Evolutionary conservation across 371 early-diverging fungal genomes (phyloP).

Genomic region (Syncephalastrum racemosum): DNA sequence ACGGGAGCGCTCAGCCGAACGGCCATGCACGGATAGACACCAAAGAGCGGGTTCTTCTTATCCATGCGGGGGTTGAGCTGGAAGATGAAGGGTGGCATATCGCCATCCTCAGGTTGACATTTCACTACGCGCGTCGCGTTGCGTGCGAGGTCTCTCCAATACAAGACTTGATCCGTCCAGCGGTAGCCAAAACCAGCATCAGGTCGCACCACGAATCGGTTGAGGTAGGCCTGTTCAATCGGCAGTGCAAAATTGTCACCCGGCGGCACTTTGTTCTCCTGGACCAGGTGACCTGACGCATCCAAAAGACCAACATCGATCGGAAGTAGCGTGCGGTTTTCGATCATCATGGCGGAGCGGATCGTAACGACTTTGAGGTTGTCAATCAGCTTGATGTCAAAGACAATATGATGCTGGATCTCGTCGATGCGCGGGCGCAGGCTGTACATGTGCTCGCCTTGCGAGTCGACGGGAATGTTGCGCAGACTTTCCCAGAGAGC

Average conservation of each 20-base stretch:
- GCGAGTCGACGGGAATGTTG: conserved; percentile 84
- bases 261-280: conserved; percentile 41
- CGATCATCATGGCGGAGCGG: conserved; percentile 80
- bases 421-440: conserved; percentile 79
- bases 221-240: conserved; percentile 79
- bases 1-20: conserved; percentile 87
- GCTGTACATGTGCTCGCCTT: conserved; percentile 75
- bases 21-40: conserved; percentile 80
- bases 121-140: conserved; percentile 18
- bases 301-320: conserved; percentile 84
- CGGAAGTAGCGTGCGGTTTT: conserved; percentile 77
- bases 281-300: conserved; percentile 29
- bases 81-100: conserved; percentile 72
- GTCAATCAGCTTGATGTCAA: conserved; percentile 82
- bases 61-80: conserved; percentile 61
- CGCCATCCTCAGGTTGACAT: conserved; percentile 43
- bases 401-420: conserved; percentile 81
- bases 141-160: conserved; percentile 67
- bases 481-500: conserved; percentile 91
- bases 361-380: conserved; percentile 93
- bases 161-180: conserved; percentile 68
- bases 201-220: conserved; percentile 81
- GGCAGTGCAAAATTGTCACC: conserved; percentile 86
- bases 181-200: conserved; percentile 80
- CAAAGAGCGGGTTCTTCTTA: conserved; percentile 54